Percentiles rank a stretch among this genome's conserved stretches.
These are phyloP conservation scores for barrel medic (Medicago truncatula) DNA, from an alignment of 306 rosid species.

Conservation along the genomic window MtrunA17r5.0-ANR NC_053042.1:27353501-27354000, in stretches of 20 bases:
- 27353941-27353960: no score
- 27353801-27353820: slow-evolving; percentile 25
- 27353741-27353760: slow-evolving; percentile 27
- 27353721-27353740: neutral
- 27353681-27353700: slow-evolving; percentile 59
- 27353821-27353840: neutral
- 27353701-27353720: slow-evolving; percentile 30
- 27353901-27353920: neutral
- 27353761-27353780: slow-evolving; percentile 13
- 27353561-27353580: slow-evolving; percentile 52
- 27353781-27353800: neutral
- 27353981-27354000: no score
- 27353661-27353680: slow-evolving; percentile 84
- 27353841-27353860: neutral
- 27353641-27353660: slow-evolving; percentile 84
- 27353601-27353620: slow-evolving; percentile 89
- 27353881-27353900: slow-evolving; percentile 9
- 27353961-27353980: no score
- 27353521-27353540: slow-evolving; percentile 49
- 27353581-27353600: slow-evolving; percentile 83
- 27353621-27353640: slow-evolving; percentile 93
- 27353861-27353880: neutral
- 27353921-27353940: neutral
- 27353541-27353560: slow-evolving; percentile 52
- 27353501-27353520: slow-evolving; percentile 36